Conservation (phyloP, 2,329 filamentous ascomycete species). For the Talaromyces islandicus region DNA sequence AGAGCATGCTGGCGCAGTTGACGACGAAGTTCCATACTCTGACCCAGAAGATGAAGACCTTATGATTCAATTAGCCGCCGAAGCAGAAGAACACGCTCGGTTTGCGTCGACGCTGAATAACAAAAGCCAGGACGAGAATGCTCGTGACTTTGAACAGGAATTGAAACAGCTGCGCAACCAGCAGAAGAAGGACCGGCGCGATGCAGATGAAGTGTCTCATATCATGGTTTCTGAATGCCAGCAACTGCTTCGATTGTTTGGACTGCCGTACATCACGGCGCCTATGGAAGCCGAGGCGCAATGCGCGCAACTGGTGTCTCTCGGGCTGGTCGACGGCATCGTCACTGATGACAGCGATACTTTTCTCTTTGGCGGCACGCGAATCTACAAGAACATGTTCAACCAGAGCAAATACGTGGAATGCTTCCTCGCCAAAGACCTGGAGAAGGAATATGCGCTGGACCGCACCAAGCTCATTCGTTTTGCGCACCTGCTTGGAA, state of each 20-base stretch:
- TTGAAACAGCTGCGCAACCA: constrained; percentile 82
- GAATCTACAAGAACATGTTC: constrained; percentile 99
- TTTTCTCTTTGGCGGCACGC: constrained; percentile 91
- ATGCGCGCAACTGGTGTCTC: constrained; percentile 79
- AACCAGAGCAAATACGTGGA: constrained; percentile 97
- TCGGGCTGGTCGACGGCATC: constrained; percentile 92
- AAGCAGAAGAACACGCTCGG: constrained; percentile 88
- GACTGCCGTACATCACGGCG: constrained; percentile 91
- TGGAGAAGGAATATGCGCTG: constrained; percentile 84
- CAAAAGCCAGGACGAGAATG: constrained; percentile 62
- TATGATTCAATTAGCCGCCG: constrained; percentile 75
- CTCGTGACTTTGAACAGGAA: constrained; percentile 78
- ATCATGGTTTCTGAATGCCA: constrained; percentile 96
- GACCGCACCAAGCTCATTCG: constrained; percentile 82
- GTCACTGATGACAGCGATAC: constrained; percentile 97
- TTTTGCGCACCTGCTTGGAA: constrained; percentile 84
- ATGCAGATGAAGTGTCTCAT: constrained; percentile 94
- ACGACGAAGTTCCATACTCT: constrained; percentile 60
- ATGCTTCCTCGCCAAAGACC: constrained; percentile 78
- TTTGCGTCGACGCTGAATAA: constrained; percentile 85
- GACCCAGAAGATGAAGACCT: constrained; percentile 92
- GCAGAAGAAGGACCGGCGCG: constrained; percentile 91
- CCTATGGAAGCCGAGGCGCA: constrained; percentile 99
- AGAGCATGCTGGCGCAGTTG: constrained; percentile 22
- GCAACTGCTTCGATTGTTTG: constrained; percentile 80